Percentiles rank a stretch among this genome's conserved stretches.
phyloP scores from a whole-genome alignment of 129 eudicot genomes.

The Deinandra increscens region DNA sequence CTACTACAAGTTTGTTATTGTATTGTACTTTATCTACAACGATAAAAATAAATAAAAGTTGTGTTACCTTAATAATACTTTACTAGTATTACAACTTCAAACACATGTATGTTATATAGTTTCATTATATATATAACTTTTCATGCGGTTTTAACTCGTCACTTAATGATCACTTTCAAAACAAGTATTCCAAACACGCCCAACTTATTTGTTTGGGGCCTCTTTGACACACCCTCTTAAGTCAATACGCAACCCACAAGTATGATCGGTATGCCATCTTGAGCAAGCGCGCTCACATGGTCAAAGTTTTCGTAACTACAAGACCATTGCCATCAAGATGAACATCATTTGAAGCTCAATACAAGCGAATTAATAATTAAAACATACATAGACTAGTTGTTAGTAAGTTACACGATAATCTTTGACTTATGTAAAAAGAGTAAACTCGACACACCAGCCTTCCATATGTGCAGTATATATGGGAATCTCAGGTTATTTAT shows the following conservation, averaged over 20 bases:
- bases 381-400: slow-evolving; percentile 4
- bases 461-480: too few relatives aligned
- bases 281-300: background rate
- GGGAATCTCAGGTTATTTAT: too few relatives aligned
- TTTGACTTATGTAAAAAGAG: slow-evolving; percentile 6
- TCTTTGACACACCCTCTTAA: background rate
- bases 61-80: background rate
- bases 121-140: too few relatives aligned
- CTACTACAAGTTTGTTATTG: background rate
- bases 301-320: background rate
- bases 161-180: background rate
- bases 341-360: background rate
- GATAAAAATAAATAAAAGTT: slow-evolving; percentile 25
- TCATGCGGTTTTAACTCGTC: background rate
- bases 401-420: background rate
- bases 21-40: slow-evolving; percentile 11
- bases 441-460: too few relatives aligned
- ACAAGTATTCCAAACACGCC: too few relatives aligned
- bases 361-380: slow-evolving; percentile 9
- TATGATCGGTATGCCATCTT: background rate
- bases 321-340: background rate
- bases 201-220: background rate
- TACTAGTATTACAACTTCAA: too few relatives aligned
- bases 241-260: background rate
- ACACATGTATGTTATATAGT: background rate